Base-by-base conservation (phyloP, 352 stramenopile genomes). In the Phytopythium delawarense region DNA sequence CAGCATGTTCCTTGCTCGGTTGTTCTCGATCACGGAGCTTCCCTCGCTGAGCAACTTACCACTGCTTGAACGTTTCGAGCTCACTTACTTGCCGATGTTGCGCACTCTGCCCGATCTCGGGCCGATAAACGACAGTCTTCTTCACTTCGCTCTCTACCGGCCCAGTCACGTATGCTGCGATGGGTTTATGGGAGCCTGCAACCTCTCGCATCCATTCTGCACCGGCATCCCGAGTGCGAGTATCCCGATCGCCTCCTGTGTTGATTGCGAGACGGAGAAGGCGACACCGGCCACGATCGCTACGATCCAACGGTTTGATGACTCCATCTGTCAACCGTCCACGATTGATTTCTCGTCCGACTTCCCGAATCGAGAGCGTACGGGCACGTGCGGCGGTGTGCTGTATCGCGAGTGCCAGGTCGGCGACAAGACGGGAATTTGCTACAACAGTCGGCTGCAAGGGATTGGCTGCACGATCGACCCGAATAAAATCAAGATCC, bases 391-490 rank as follows among this genome's bases (percentile, higher is more conserved):
- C 45, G 70, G 62, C 11, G 65, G 65, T 12, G 49, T 77, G 0
- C 54, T 56, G 25, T 79, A 67, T 20, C 61, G 61, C 9, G 45
- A 76, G 57, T 81, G 70, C 18, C 30, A 63, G 16, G 15, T 75
- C 1, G 61, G 12, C 20, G 12, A 60, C 65, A n/a, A 7, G 49
- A 21, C 51, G 37, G 71, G 68, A 3, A 79, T 81, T 30, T 79
- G 74, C 32, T 78, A 66, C 25, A 74, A 72, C 39, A 71, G 63
- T n/a, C 63, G 62, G 0, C 67, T 82, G 51, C 69, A 81, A 25
- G 66, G 72, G 9, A 50, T 82, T 7, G 55, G 63, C 23, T 82
- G 71, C 51, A 69, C 71, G 40, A 52, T 61, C 3, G 71, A 77
- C 28, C 55, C 52, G 0, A 58, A 63, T 20, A 75, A 69, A 49